phyloP scores from a whole-genome alignment of 1,284 basidiomycete species.

The Anthracocystis setariae region DNA sequence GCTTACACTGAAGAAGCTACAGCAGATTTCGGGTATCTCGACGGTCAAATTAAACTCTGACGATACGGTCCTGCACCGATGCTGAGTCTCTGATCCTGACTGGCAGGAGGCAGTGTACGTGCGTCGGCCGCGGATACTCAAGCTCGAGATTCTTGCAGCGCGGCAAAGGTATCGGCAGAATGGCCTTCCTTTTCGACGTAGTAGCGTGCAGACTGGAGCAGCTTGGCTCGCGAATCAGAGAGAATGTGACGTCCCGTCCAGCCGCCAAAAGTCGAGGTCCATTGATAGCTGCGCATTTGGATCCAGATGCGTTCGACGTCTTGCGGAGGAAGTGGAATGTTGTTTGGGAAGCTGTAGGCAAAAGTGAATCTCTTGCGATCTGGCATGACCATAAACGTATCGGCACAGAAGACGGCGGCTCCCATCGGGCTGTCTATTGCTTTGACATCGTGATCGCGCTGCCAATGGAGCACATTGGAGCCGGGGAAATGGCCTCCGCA shows the following conservation, averaged over 20 bases:
- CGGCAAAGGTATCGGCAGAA: slow-evolving; percentile 18
- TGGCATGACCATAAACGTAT: slow-evolving; percentile 32
- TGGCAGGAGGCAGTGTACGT: slow-evolving; percentile 3
- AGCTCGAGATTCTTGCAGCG: slow-evolving; percentile 10
- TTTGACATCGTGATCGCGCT: slow-evolving; percentile 17
- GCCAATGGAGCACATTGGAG: slow-evolving; percentile 19
- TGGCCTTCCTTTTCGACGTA: slow-evolving; percentile 35
- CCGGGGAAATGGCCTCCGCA: slow-evolving; percentile 43
- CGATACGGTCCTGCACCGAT: background rate
- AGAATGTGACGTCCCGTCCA: slow-evolving; percentile 37
- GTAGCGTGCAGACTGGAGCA: slow-evolving; percentile 31
- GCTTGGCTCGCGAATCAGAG: slow-evolving; percentile 21
- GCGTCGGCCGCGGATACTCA: slow-evolving; percentile 1
- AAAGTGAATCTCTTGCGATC: slow-evolving; percentile 31
- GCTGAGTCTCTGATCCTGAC: background rate
- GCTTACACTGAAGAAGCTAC: slow-evolving; percentile 4
- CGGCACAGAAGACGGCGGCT: slow-evolving; percentile 33
- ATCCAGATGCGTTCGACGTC: slow-evolving; percentile 38
- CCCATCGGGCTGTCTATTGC: background rate
- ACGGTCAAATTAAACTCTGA: slow-evolving; percentile 8
- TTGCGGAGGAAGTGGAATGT: slow-evolving; percentile 39
- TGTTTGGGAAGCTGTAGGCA: slow-evolving; percentile 36
- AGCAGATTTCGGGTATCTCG: slow-evolving; percentile 1
- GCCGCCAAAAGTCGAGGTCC: slow-evolving; percentile 34
- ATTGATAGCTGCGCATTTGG: slow-evolving; percentile 30